phyloP scores from a whole-genome alignment of 2,329 filamentous ascomycete genomes.

The Apiospora marii region DNA sequence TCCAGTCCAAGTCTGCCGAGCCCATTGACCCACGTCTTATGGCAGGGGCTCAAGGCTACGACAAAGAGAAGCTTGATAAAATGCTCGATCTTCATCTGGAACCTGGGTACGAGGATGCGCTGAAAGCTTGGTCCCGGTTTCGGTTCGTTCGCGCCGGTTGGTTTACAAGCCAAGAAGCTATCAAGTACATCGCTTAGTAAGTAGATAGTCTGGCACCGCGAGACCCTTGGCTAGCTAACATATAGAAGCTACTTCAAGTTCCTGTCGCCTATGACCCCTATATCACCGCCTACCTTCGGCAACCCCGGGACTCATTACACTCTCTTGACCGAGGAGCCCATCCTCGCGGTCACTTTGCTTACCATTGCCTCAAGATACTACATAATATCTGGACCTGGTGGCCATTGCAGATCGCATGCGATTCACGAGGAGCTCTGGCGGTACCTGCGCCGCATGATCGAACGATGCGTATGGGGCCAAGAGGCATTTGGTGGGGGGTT shows the following conservation, averaged over 20 bases:
- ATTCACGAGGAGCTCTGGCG: conserved; percentile 97
- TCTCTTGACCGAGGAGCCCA: conserved; percentile 88
- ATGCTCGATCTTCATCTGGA: conserved; percentile 55
- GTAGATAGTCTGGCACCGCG: conserved; percentile 39
- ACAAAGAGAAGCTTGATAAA: conserved; percentile 50
- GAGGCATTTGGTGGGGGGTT: conserved; percentile 93
- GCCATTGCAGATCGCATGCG: conserved; percentile 82
- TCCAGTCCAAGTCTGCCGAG: conserved; percentile 39
- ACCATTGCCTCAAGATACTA: conserved; percentile 91
- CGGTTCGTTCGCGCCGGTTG: conserved; percentile 96
- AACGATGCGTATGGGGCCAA: conserved; percentile 93
- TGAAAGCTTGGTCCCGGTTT: conserved; percentile 89
- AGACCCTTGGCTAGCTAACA: conserved; percentile 3
- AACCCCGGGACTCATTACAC: conserved; percentile 81
- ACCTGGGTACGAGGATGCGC: conserved; percentile 70
- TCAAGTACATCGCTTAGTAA: conserved; percentile 92
- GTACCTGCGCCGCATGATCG: conserved; percentile 93
- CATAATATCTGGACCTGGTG: conserved; percentile 79
- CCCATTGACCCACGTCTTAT: conserved; percentile 44
- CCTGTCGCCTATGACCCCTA: conserved; percentile 89
- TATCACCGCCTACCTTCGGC: conserved; percentile 89
- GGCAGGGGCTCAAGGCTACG: conserved; percentile 34
- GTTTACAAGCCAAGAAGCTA: conserved; percentile 93
- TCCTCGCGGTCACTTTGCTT: conserved; percentile 88
- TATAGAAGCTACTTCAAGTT: conserved; percentile 81